phyloP scores from a whole-genome alignment of 1,284 basidiomycete genomes.

The Sutorius eximius region DNA sequence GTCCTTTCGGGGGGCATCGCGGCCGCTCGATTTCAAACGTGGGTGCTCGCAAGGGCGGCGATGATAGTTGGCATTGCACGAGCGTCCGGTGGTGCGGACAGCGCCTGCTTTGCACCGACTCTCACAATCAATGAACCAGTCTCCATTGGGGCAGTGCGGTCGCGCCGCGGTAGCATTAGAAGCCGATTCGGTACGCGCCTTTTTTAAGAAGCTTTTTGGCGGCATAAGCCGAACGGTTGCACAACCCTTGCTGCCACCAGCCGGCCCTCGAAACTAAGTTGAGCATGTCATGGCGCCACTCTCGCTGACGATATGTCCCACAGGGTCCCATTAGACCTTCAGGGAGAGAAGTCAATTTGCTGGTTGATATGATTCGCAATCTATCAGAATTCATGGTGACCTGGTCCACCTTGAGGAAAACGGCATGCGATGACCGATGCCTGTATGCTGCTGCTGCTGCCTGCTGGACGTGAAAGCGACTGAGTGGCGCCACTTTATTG shows the following conservation, averaged over 20 bases:
- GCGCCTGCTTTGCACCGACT: neutral
- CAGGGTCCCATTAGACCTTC: neutral
- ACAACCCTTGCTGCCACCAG: slow-evolving; percentile 11
- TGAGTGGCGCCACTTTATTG: neutral
- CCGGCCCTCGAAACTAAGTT: slow-evolving; percentile 6
- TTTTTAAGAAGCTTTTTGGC: slow-evolving; percentile 1
- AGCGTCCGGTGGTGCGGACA: neutral
- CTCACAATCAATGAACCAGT: neutral
- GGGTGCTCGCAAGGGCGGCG: neutral
- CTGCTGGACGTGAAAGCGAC: slow-evolving; percentile 17
- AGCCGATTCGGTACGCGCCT: neutral
- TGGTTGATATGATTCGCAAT: neutral
- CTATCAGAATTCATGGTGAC: neutral
- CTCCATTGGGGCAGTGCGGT: neutral
- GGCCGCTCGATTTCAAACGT: neutral
- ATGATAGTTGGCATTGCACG: neutral
- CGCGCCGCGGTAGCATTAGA: slow-evolving; percentile 21
- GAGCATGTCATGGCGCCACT: neutral
- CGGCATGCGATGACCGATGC: neutral
- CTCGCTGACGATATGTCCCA: neutral
- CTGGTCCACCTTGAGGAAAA: neutral
- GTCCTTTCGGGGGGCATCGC: neutral
- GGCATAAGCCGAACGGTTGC: slow-evolving; percentile 14
- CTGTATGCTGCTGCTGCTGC: slow-evolving; percentile 1
- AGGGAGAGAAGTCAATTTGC: neutral